phyloP scores from a whole-genome alignment of 2,329 filamentous ascomycete genomes.

The Clonostachys solani region DNA sequence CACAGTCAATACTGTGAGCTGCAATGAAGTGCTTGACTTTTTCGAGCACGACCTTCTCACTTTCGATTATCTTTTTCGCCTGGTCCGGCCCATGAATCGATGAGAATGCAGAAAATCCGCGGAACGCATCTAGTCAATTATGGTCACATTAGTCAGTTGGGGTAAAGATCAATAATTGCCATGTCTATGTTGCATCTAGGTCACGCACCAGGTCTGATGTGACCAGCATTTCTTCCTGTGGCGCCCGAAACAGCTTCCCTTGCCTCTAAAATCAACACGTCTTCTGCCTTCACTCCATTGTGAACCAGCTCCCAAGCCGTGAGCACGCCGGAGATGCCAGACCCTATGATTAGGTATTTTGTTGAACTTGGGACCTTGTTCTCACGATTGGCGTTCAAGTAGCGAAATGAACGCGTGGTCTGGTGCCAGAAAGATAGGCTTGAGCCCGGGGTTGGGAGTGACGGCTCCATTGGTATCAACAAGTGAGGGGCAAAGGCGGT shows the following conservation, averaged over 20 bases:
- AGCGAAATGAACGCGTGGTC: constrained; percentile 33
- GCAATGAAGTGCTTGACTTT: constrained; percentile 33
- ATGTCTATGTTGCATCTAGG: too few species aligned
- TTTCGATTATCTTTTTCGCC: background rate
- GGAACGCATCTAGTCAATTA: constrained; percentile 28
- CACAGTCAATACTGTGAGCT: constrained; percentile 32
- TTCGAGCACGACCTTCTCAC: constrained; percentile 9
- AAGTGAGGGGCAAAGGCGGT: too few species aligned
- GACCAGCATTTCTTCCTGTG: constrained; percentile 37
- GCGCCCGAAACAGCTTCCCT: constrained; percentile 37
- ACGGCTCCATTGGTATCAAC: too few species aligned
- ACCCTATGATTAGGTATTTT: constrained; percentile 33
- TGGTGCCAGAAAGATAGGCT: constrained; percentile 33
- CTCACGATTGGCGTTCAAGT: constrained; percentile 28
- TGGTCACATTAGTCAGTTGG: too few species aligned
- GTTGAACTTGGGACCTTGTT: constrained; percentile 15
- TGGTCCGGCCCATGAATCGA: background rate
- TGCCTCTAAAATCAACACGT: constrained; percentile 34
- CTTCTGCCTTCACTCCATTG: constrained; percentile 19
- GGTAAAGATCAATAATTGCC: too few species aligned
- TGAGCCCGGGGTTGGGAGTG: too few species aligned
- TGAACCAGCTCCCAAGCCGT: constrained; percentile 31
- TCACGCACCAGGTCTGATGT: constrained; percentile 24
- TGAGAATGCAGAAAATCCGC: constrained; percentile 31
- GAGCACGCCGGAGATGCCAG: constrained; percentile 32